These are phyloP conservation scores for Cytospora schulzeri DNA, from an alignment of 2,329 filamentous ascomycete species.

Conservation along the genomic window DNA sequence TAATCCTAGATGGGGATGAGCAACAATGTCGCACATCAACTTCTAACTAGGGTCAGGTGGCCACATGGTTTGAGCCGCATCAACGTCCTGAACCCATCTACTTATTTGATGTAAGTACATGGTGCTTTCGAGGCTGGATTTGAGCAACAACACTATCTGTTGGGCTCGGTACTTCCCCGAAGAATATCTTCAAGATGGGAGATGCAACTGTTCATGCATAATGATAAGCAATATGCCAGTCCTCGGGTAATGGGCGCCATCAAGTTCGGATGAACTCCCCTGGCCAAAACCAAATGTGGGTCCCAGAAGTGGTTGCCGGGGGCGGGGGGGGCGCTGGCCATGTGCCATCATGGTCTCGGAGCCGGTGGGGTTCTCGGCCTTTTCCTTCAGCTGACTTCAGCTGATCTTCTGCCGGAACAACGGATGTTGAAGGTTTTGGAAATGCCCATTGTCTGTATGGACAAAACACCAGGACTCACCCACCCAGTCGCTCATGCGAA, in stretches of 20 bases:
- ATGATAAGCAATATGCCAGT: constrained; percentile 4
- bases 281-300: background rate
- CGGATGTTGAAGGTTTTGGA: background rate
- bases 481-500: background rate
- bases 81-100: constrained; percentile 17
- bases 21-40: constrained; percentile 25
- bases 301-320: constrained; percentile 10
- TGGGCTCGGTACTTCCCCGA: background rate
- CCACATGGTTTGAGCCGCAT: constrained; percentile 30
- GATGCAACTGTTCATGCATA: background rate
- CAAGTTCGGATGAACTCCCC: constrained; percentile 19
- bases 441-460: background rate
- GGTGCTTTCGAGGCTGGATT: background rate
- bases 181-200: background rate
- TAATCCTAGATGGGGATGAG: constrained; percentile 17
- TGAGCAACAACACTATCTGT: background rate
- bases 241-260: constrained; percentile 10
- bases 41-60: constrained; percentile 15
- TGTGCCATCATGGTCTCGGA: constrained; percentile 2
- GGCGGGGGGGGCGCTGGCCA: background rate
- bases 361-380: constrained; percentile 5
- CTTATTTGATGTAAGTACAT: too few species aligned
- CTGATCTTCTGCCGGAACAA: background rate
- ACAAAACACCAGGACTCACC: background rate
- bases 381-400: constrained; percentile 9